A percentile compares a stretch with the other conserved stretches of the same genome.
phyloP scores from a whole-genome alignment of 106 monocot genomes.

The Amphibolis antarctica region DNA sequence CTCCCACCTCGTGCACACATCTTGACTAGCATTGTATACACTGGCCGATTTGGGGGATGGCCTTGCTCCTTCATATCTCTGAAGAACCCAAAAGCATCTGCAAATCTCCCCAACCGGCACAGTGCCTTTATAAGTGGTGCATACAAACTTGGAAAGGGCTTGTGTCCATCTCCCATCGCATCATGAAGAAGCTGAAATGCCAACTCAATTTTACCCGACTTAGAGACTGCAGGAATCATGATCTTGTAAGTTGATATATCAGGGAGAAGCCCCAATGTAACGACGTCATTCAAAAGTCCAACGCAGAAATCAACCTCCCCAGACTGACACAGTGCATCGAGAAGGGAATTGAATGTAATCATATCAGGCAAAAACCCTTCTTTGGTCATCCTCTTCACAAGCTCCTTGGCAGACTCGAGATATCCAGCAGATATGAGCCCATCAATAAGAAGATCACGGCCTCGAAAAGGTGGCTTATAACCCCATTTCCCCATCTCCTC shows the following conservation, averaged over 20 bases:
- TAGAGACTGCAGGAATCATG: conserved; percentile 63
- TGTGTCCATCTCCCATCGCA: conserved; percentile 59
- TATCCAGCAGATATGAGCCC: conserved; percentile 78
- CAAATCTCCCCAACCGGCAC: conserved; percentile 67
- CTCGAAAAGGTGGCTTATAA: conserved; percentile 61
- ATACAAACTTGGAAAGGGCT: conserved; percentile 82
- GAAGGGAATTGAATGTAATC: conserved; percentile 58
- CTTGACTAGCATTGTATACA: conserved; percentile 89
- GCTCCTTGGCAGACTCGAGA: conserved; percentile 65
- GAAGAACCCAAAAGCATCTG: conserved; percentile 70
- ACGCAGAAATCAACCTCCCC: conserved; percentile 61
- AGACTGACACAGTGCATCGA: conserved; percentile 48
- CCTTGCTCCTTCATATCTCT: conserved; percentile 68
- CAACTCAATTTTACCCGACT: conserved; percentile 57
- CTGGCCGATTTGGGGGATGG: conserved; percentile 76
- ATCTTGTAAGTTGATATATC: conserved; percentile 81
- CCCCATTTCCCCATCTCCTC: conserved; percentile 76
- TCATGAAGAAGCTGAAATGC: conserved; percentile 53
- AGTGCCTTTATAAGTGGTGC: conserved; percentile 74
- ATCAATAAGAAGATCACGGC: conserved; percentile 74
- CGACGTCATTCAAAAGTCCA: conserved; percentile 41
- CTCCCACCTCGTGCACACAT: conserved; percentile 87
- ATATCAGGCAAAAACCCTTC: conserved; percentile 83
- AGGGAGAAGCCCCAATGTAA: conserved; percentile 45
- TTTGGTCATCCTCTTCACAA: conserved; percentile 71